These are phyloP conservation scores for Psilocybe azurescens DNA, from an alignment of 768 basidiomycete genomes.

Conservation along the genomic window DNA sequence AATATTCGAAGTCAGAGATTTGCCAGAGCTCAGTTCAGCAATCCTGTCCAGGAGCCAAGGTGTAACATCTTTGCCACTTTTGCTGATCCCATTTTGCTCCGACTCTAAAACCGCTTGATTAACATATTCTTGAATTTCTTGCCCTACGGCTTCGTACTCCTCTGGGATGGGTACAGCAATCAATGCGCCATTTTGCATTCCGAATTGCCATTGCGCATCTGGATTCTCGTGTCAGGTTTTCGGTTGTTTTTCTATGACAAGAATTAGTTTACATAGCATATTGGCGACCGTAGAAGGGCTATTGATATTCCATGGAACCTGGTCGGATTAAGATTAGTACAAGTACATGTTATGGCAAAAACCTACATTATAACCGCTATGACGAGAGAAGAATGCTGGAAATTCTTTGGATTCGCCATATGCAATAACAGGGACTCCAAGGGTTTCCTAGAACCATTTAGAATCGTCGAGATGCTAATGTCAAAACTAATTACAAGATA, in stretches of 20 bases:
- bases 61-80: constrained; percentile 88
- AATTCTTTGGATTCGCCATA: constrained; percentile 82
- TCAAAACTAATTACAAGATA: constrained; percentile 58
- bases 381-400: constrained; percentile 91
- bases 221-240: constrained; percentile 4
- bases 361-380: constrained; percentile 78
- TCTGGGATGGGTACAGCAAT: constrained; percentile 92
- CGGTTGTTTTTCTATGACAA: background rate
- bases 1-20: constrained; percentile 78
- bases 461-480: background rate
- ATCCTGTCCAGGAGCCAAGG: constrained; percentile 93
- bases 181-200: constrained; percentile 76
- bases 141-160: constrained; percentile 69
- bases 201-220: constrained; percentile 77
- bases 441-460: constrained; percentile 72
- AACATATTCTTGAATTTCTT: constrained; percentile 74
- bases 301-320: constrained; percentile 83
- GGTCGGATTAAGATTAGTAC: background rate
- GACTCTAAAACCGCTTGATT: constrained; percentile 87
- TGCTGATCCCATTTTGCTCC: constrained; percentile 78
- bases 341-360: background rate
- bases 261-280: constrained; percentile 63
- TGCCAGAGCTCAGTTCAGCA: constrained; percentile 77
- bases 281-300: constrained; percentile 71
- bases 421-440: constrained; percentile 89